These are phyloP conservation scores for Immersiella caudata DNA, from an alignment of 495 filamentous ascomycete species.

Conservation along the genomic window DNA sequence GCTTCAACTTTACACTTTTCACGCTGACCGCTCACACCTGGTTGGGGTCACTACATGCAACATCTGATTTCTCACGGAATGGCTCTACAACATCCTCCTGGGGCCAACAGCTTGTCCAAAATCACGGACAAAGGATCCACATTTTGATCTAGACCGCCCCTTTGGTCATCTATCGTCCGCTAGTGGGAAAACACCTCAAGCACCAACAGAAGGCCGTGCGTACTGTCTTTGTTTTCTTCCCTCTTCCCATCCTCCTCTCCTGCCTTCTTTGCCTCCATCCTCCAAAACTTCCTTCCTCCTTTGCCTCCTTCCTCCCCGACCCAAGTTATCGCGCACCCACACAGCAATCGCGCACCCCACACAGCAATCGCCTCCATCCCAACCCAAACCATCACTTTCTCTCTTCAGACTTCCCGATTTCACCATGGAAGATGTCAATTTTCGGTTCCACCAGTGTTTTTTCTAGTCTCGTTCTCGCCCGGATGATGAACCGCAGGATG, in stretches of 20 bases:
- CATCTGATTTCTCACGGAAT: neutral
- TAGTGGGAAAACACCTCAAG: slow-evolving; percentile 8
- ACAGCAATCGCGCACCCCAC: no score
- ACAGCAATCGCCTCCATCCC: no score
- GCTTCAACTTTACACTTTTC: no score
- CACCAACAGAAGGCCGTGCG: neutral
- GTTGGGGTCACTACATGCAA: no score
- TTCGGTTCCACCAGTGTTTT: neutral
- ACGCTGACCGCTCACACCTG: no score
- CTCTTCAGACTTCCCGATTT: neutral
- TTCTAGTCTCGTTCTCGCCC: neutral
- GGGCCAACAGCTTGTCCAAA: neutral
- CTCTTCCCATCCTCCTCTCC: neutral
- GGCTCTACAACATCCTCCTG: neutral
- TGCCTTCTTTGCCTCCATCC: neutral
- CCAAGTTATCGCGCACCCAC: neutral
- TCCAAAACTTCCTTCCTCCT: no score
- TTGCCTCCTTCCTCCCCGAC: neutral
- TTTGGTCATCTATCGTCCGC: neutral
- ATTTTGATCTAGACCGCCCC: neutral
- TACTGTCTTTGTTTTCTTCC: neutral
- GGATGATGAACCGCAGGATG: neutral
- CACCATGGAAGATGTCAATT: neutral
- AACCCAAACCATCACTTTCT: neutral
- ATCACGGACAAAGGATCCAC: neutral